A percentile compares a stretch with the other conserved stretches of the same genome.
phyloP scores from a whole-genome alignment of 768 basidiomycete species.

The Dictyophora rubrovolvata region DNA sequence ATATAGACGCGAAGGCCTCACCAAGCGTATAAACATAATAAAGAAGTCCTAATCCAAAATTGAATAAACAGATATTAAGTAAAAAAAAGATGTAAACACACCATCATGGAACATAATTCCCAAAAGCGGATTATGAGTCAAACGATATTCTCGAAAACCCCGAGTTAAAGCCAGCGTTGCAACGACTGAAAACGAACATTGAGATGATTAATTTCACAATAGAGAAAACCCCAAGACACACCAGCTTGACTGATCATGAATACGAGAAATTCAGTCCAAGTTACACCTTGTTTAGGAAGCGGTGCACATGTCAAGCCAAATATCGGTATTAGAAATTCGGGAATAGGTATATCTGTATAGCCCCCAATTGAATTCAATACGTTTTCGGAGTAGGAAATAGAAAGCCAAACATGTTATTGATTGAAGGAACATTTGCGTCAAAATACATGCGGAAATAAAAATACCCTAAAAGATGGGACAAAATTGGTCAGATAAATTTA shows the following conservation, averaged over 20 bases:
- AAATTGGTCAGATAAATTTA: not conserved
- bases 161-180: not conserved
- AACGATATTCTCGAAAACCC: not conserved
- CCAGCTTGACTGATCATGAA: slow-evolving; percentile 6
- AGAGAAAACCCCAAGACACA: not conserved
- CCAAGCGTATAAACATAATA: slow-evolving; percentile 6
- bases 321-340: not conserved
- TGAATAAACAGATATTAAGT: not conserved
- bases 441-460: not conserved
- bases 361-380: no score
- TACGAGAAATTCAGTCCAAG: not conserved
- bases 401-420: not conserved
- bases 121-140: not conserved
- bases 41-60: not conserved
- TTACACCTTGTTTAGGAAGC: not conserved
- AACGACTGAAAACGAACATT: not conserved
- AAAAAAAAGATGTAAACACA: not conserved
- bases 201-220: not conserved
- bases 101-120: slow-evolving; percentile 7
- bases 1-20: not conserved
- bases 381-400: no score
- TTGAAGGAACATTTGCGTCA: not conserved
- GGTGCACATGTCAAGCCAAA: not conserved
- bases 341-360: not conserved
- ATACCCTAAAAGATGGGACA: not conserved